Percentiles rank a stretch among this genome's conserved stretches.
Evolutionary conservation across 2,329 filamentous ascomycete genomes (phyloP).

Genomic region (Colletotrichum sp.): DNA sequence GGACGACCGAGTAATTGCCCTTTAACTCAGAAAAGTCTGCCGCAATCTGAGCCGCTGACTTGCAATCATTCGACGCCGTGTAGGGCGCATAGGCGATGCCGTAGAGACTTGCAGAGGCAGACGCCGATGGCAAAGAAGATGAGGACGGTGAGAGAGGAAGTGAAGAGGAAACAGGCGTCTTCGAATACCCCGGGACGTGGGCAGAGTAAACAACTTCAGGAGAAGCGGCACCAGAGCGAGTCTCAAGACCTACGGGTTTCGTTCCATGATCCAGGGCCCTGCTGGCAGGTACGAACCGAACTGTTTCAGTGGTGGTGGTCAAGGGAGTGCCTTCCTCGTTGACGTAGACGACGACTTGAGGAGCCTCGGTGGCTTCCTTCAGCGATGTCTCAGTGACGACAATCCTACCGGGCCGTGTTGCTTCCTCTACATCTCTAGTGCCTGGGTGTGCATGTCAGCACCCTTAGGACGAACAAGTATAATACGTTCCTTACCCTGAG

Average conservation of each 20-base stretch:
- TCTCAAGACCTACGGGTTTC: neutral
- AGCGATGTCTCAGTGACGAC: constrained; percentile 42
- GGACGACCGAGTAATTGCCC: constrained; percentile 65
- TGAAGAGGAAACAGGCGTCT: neutral
- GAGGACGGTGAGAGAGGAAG: neutral
- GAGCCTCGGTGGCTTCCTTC: constrained; percentile 44
- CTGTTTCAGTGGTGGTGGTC: constrained; percentile 45
- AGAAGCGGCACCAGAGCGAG: neutral
- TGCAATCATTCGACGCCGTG: constrained; percentile 65
- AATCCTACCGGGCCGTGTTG: constrained; percentile 22
- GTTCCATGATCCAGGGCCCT: neutral
- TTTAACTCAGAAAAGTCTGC: constrained; percentile 65
- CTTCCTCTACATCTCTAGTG: constrained; percentile 2
- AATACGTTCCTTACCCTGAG: neutral
- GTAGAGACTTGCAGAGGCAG: constrained; percentile 24
- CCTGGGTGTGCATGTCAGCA: neutral
- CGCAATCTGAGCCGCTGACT: constrained; percentile 65
- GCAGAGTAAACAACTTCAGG: neutral
- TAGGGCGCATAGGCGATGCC: constrained; percentile 57
- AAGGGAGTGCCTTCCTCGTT: constrained; percentile 60
- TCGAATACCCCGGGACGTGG: neutral
- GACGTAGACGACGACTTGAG: constrained; percentile 64
- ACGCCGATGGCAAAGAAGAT: neutral
- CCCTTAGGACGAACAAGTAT: no score
- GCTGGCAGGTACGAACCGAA: constrained; percentile 32